Conservation (phyloP, 176 grass and related monocot species). For the Zoysia japonica region DNA sequence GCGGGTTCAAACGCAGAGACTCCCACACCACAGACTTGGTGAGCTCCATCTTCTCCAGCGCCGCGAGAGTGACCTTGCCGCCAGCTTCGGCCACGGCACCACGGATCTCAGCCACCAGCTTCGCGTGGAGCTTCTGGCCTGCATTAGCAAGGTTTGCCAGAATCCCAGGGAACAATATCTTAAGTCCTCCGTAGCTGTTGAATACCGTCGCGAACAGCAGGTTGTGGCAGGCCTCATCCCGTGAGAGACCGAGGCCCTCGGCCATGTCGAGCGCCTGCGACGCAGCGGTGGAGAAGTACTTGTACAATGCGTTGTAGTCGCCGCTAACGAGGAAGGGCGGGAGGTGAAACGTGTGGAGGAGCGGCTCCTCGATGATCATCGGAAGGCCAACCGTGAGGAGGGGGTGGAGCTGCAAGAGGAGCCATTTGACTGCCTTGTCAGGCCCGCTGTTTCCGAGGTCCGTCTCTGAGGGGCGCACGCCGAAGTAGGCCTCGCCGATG, state of each 20-base stretch:
- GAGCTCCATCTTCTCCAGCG: constrained; percentile 77
- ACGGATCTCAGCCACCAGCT: constrained; percentile 50
- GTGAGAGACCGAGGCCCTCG: constrained; percentile 49
- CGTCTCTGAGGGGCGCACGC: constrained; percentile 43
- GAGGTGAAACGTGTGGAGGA: constrained; percentile 65
- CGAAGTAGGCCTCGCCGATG: constrained; percentile 72
- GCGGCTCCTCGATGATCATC: constrained; percentile 58
- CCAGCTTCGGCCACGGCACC: constrained; percentile 44
- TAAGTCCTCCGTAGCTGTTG: constrained; percentile 75
- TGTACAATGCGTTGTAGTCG: constrained; percentile 62
- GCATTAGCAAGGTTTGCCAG: constrained; percentile 38
- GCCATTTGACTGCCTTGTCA: constrained; percentile 54
- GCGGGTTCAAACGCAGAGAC: constrained; percentile 66
- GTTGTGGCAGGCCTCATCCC: constrained; percentile 75
- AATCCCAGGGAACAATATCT: constrained; percentile 55
- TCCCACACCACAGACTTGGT: constrained; percentile 73
- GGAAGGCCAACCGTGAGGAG: constrained; percentile 59
- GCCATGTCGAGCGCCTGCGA: constrained; percentile 44
- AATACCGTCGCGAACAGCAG: constrained; percentile 65
- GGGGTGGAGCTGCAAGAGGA: constrained; percentile 57
- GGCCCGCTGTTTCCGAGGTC: constrained; percentile 37
- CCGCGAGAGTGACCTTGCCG: constrained; percentile 48
- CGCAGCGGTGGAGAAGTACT: constrained; percentile 45
- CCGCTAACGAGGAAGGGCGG: constrained; percentile 39
- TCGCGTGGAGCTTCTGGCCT: constrained; percentile 46